These are phyloP conservation scores for Fusarium virguliforme DNA, from an alignment of 2,329 filamentous ascomycete species.

Conservation along the genomic window DNA sequence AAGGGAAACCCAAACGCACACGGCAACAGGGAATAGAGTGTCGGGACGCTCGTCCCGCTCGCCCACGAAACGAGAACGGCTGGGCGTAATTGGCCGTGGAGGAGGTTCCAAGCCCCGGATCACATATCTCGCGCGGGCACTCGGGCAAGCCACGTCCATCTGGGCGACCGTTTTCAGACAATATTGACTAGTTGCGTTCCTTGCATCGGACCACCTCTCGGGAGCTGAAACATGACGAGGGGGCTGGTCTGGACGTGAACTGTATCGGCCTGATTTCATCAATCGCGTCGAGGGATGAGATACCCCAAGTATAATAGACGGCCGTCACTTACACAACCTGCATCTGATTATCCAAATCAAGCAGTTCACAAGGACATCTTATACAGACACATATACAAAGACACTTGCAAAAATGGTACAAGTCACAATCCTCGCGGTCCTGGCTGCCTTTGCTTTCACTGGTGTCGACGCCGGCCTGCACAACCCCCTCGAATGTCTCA, in stretches of 20 bases:
- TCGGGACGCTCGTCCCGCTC: background rate
- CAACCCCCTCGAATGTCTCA: constrained; percentile 1
- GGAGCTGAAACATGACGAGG: constrained; percentile 4
- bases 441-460: constrained; percentile 6
- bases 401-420: constrained; percentile 4
- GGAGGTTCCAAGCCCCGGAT: background rate
- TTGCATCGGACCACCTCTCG: constrained; percentile 1
- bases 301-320: constrained; percentile 1
- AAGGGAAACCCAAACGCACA: background rate
- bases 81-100: background rate
- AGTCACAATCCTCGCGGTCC: background rate
- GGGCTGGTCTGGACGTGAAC: constrained; percentile 3
- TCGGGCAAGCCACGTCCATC: constrained; percentile 4
- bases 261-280: constrained; percentile 4
- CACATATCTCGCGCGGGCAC: constrained; percentile 8
- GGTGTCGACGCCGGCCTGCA: background rate
- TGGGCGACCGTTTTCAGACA: constrained; percentile 10
- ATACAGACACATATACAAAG: background rate
- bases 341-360: constrained; percentile 10
- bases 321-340: constrained; percentile 4
- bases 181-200: constrained; percentile 15
- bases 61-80: constrained; percentile 5
- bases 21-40: constrained; percentile 2
- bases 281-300: background rate
- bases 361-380: background rate